Evolutionary conservation across 352 stramenopile genomes (phyloP).

Genomic region (Elongisporangium undulatum): DNA sequence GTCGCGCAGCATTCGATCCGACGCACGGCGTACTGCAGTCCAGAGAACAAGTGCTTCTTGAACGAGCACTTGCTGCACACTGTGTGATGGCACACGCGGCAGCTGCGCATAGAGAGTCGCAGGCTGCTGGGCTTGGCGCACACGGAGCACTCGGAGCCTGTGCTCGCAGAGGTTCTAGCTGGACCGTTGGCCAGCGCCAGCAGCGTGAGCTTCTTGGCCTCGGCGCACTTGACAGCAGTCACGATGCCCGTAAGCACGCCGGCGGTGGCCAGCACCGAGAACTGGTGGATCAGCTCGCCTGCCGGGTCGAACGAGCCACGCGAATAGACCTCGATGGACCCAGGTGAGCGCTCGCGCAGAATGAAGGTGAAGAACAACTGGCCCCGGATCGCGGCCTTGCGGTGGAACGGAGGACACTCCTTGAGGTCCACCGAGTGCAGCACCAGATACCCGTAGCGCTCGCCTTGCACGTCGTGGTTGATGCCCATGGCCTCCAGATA

Average conservation of each 20-base stretch:
- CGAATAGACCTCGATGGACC: constrained; percentile 41
- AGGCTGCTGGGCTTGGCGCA: not conserved
- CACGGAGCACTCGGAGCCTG: not conserved
- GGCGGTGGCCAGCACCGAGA: constrained; percentile 19
- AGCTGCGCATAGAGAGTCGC: constrained; percentile 1
- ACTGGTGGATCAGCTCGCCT: constrained; percentile 22
- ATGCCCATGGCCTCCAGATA: constrained; percentile 25
- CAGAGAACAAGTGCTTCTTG: constrained; percentile 27
- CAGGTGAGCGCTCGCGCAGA: constrained; percentile 23
- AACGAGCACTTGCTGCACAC: constrained; percentile 37
- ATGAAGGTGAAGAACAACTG: constrained; percentile 39
- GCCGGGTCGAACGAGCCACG: constrained; percentile 32
- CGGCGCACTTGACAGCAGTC: constrained; percentile 24
- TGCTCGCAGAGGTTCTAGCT: too few species aligned
- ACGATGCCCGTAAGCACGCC: constrained; percentile 12
- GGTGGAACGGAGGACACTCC: constrained; percentile 21
- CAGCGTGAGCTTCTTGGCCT: not conserved
- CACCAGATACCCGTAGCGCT: constrained; percentile 37
- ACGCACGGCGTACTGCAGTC: constrained; percentile 9
- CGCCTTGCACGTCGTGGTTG: constrained; percentile 8
- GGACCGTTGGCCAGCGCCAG: not conserved
- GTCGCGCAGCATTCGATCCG: constrained; percentile 28
- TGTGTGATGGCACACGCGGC: constrained; percentile 25
- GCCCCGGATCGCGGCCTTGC: constrained; percentile 25
- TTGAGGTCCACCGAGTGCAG: constrained; percentile 34